Base-by-base conservation (phyloP, 345 rosid genomes). In the Adansonia digitata region DNA sequence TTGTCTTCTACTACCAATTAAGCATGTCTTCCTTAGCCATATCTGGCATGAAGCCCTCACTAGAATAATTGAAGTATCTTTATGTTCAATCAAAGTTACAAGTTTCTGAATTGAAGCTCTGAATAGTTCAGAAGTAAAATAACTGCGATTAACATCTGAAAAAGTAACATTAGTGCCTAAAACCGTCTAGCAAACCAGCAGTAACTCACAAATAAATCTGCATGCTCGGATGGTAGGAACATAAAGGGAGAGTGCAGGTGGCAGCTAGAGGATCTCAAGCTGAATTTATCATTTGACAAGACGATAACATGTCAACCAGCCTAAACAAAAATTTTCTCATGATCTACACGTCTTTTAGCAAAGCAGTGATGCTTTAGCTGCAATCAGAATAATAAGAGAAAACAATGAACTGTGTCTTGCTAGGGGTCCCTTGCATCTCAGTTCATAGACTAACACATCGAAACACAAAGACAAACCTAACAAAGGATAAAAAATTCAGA, bases 351-450 rank as follows among this genome's bases (percentile, higher is more conserved):
- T 51, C 56, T 51, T 51, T 51, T 51, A 51, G 56, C 56, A 18
- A 51, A 51, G 17, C 20, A 18, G 17, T 51, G 56, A 48, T 48
- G 53, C 20, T 48, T 48, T 24, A 51, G n/a, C 56, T 51, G 56
- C 56, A 51, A 20, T 42, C 51, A 42, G 7, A 31, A 22, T 17
- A 40, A 66, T 22, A 66, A 7, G n/a, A 43, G 39, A 43, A 24
- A 45, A 6, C 55, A 45, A 67, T 6, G 55, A 45, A 67, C n/a
- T 39, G 56, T 15, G 17, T 26, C 40, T 27, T n/a, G n/a, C n/a
- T 0, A 68, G 3, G 26, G 52, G 20, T 15, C 13, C 31, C 20
- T n/a, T 67, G 81, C 72, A 26, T 77, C 39, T 80, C 81, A 13
- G 55, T 62, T 48, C 76, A 42, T 62, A 59, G 51, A 55, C 67